A percentile compares a stretch with the other conserved stretches of the same genome.
Conservation (phyloP, 2,329 filamentous ascomycete species). For the Colletotrichum truncatum region DNA sequence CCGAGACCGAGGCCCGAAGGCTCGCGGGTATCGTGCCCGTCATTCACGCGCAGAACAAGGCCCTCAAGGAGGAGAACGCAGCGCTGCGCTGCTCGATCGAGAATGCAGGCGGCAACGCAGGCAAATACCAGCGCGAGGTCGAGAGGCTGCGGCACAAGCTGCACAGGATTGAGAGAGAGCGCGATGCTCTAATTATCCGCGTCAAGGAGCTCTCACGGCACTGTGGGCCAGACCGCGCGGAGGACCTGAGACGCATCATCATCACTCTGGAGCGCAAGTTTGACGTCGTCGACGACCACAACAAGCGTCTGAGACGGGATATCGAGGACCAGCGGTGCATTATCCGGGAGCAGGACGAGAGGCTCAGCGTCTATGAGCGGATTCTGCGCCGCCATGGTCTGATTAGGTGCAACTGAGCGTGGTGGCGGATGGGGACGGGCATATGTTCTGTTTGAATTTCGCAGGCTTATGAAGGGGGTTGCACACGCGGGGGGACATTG, state of each 20-base stretch:
- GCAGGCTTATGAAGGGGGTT: not conserved
- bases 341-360: conserved; percentile 27
- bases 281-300: conserved; percentile 32
- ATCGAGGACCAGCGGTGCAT: conserved; percentile 21
- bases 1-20: conserved; percentile 46
- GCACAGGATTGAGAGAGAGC: conserved; percentile 47
- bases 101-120: conserved; percentile 39
- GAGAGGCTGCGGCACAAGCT: conserved; percentile 44
- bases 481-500: not conserved
- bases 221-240: conserved; percentile 38
- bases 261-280: conserved; percentile 43
- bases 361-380: conserved; percentile 33
- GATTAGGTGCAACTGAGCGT: conserved; percentile 3
- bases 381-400: conserved; percentile 35
- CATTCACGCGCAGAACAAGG: conserved; percentile 46
- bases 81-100: conserved; percentile 49
- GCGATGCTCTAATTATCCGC: conserved; percentile 41
- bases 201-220: conserved; percentile 46
- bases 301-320: conserved; percentile 24
- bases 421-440: not conserved
- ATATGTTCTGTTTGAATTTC: conserved; percentile 1
- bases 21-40: conserved; percentile 44
- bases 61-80: conserved; percentile 49
- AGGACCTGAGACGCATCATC: conserved; percentile 43
- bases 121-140: conserved; percentile 41